A percentile compares a stretch with the other conserved stretches of the same genome.
phyloP scores from a whole-genome alignment of 2,329 filamentous ascomycete genomes.

The Aphanoascus verrucosus region DNA sequence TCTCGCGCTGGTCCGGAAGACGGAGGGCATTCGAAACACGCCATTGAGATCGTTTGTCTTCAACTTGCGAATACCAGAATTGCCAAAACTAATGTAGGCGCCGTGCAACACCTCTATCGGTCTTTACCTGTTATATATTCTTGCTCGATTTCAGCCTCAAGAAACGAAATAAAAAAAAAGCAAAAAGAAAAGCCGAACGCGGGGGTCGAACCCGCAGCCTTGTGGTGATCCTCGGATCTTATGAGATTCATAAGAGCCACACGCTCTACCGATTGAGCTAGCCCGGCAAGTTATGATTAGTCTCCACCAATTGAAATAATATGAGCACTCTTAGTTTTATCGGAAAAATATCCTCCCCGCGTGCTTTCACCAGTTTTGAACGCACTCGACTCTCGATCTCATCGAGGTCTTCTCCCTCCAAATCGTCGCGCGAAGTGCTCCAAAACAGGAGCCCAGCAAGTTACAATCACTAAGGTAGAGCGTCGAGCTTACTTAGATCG shows the following conservation, averaged over 20 bases:
- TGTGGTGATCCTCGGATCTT: constrained; percentile 19
- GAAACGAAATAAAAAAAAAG: background rate
- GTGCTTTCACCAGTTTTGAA: no score
- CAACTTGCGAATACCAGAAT: background rate
- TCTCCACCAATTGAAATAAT: background rate
- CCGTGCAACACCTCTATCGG: no score
- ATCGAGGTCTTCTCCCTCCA: no score
- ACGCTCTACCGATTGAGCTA: constrained; percentile 44
- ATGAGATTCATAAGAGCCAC: constrained; percentile 35
- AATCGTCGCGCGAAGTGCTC: no score
- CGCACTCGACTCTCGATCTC: no score
- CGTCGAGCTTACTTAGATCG: no score
- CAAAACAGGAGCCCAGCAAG: no score
- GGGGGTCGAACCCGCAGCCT: constrained; percentile 35
- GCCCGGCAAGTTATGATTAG: constrained; percentile 25
- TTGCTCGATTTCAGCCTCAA: background rate
- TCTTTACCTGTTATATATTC: no score
- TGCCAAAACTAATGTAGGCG: background rate
- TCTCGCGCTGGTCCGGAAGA: no score
- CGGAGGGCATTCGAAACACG: no score
- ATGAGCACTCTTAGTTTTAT: background rate
- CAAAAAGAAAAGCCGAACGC: constrained; percentile 27
- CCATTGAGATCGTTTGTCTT: background rate
- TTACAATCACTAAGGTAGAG: no score
- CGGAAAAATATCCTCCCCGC: no score